phyloP scores from a whole-genome alignment of 768 basidiomycete species.

The Chiua virens region DNA sequence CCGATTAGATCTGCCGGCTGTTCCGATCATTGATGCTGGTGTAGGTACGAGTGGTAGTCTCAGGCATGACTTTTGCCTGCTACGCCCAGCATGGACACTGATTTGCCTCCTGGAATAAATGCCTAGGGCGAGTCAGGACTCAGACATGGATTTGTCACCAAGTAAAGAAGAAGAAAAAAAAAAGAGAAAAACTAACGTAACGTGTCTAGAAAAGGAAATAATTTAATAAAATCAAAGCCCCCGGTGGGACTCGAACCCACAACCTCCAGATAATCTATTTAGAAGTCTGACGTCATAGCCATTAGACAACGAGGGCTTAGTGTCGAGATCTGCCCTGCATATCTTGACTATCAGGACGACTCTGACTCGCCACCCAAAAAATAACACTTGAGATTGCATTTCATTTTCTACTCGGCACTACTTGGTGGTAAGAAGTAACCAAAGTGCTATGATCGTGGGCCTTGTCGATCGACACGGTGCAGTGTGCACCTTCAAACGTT shows the following conservation, averaged over 20 bases:
- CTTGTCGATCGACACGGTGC: neutral
- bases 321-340: neutral
- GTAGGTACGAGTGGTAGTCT: too few species aligned
- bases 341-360: neutral
- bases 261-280: conserved; percentile 81
- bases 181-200: conserved; percentile 15
- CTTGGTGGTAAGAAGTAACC: too few species aligned
- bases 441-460: too few species aligned
- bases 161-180: conserved; percentile 15
- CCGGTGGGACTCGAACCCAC: conserved; percentile 86
- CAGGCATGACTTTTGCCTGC: too few species aligned
- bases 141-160: too few species aligned
- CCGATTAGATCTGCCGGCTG: neutral
- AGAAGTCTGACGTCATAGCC: conserved; percentile 93
- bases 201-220: conserved; percentile 7
- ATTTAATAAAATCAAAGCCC: conserved; percentile 46
- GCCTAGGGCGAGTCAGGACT: too few species aligned
- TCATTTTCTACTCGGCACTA: too few species aligned
- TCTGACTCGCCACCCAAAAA: too few species aligned
- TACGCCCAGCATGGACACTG: too few species aligned
- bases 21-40: neutral
- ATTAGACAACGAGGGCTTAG: conserved; percentile 80
- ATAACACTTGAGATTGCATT: too few species aligned
- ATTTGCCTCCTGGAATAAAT: too few species aligned
- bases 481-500: neutral